Conservation (phyloP, 2,329 filamentous ascomycete species). For the Massarina eburnea region DNA sequence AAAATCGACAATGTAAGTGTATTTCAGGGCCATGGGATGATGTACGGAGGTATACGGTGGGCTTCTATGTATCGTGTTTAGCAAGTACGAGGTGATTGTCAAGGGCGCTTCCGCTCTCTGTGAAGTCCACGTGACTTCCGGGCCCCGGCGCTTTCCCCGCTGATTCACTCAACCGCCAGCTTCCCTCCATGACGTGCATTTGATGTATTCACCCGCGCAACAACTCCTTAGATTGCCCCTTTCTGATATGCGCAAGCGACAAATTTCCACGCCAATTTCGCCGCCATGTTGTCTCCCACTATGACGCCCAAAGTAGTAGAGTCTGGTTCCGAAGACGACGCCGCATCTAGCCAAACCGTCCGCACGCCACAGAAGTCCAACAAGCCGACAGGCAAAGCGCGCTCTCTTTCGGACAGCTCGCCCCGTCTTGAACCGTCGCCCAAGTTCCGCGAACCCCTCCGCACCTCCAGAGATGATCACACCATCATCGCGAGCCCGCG, state of each 20-base stretch:
- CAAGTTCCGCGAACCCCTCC: slow-evolving; percentile 45
- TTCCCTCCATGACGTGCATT: too few species aligned
- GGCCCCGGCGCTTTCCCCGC: too few species aligned
- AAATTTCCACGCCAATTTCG: slow-evolving; percentile 10
- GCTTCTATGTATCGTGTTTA: too few species aligned
- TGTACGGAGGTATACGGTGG: too few species aligned
- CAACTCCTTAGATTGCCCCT: slow-evolving; percentile 4
- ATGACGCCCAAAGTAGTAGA: slow-evolving; percentile 22
- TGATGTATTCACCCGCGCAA: neutral
- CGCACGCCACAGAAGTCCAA: slow-evolving; percentile 39
- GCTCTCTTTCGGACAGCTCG: slow-evolving; percentile 49
- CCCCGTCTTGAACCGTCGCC: slow-evolving; percentile 50
- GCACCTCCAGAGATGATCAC: slow-evolving; percentile 49
- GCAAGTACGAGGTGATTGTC: too few species aligned
- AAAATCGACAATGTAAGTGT: too few species aligned
- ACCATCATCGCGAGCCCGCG: slow-evolving; percentile 43
- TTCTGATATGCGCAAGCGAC: slow-evolving; percentile 27
- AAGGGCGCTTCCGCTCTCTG: too few species aligned
- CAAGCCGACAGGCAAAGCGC: slow-evolving; percentile 40
- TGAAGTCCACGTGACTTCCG: too few species aligned
- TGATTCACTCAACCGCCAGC: too few species aligned
- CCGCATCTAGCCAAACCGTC: slow-evolving; percentile 17
- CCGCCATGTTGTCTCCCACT: slow-evolving; percentile 23
- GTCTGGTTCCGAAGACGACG: slow-evolving; percentile 19
- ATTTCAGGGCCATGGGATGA: too few species aligned